phyloP scores from a whole-genome alignment of 2,329 filamentous ascomycete genomes.

The Pseudogymnoascus sp. region DNA sequence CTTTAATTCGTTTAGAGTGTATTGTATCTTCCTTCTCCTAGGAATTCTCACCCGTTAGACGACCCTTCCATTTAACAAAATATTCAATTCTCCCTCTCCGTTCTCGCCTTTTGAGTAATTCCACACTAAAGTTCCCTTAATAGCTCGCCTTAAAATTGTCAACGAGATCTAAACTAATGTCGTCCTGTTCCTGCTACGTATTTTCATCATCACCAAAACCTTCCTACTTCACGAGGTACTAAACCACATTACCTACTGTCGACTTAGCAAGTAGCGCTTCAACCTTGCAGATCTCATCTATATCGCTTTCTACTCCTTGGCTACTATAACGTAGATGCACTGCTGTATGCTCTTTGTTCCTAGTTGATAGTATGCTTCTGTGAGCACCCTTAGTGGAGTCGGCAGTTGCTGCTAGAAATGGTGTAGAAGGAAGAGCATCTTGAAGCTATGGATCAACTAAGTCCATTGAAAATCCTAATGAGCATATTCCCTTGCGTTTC shows the following conservation, averaged over 20 bases:
- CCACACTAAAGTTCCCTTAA: neutral
- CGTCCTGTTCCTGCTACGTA: constrained; percentile 15
- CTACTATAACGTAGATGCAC: neutral
- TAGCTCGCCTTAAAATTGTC: constrained; percentile 15
- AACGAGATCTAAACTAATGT: constrained; percentile 14
- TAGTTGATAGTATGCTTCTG: neutral
- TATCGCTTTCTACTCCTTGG: neutral
- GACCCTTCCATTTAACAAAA: too few relatives aligned
- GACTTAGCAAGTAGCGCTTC: constrained; percentile 19
- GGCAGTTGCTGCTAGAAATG: constrained; percentile 10
- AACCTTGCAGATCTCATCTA: constrained; percentile 14
- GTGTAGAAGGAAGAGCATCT: constrained; percentile 14
- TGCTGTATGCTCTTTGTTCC: neutral
- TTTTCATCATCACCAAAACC: constrained; percentile 17
- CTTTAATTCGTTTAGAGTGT: too few relatives aligned
- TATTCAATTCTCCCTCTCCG: too few relatives aligned
- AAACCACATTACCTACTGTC: constrained; percentile 15
- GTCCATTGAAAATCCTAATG: constrained; percentile 13
- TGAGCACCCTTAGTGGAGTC: neutral
- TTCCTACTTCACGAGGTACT: constrained; percentile 16
- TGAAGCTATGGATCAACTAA: constrained; percentile 15
- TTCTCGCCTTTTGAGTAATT: too few relatives aligned
- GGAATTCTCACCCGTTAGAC: too few relatives aligned
- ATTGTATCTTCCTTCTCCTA: too few relatives aligned
- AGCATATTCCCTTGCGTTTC: constrained; percentile 10